These are phyloP conservation scores for Physaria fendleri DNA, from an alignment of 345 rosid species.

Conservation along the genomic window DNA sequence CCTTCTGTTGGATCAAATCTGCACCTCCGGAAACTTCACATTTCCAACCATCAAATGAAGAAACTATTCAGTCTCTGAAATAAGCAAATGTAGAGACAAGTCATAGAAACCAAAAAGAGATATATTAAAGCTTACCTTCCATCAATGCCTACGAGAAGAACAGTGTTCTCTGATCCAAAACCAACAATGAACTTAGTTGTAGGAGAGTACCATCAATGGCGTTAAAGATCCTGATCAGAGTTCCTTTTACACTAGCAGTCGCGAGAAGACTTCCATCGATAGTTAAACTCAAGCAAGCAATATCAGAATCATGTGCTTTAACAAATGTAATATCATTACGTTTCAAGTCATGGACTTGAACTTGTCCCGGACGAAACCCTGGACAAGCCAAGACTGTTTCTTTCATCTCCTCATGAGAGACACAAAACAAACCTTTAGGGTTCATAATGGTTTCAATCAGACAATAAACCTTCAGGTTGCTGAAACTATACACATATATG, in stretches of 20 bases:
- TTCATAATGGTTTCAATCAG: constrained; percentile 59
- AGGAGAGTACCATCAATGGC: constrained; percentile 69
- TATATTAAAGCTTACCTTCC: constrained; percentile 63
- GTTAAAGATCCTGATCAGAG: constrained; percentile 79
- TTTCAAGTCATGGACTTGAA: constrained; percentile 73
- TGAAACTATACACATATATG: constrained; percentile 55
- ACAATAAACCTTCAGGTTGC: constrained; percentile 51
- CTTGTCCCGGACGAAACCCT: constrained; percentile 64
- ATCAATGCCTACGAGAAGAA: constrained; percentile 60
- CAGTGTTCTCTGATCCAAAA: constrained; percentile 66
- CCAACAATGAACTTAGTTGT: constrained; percentile 70
- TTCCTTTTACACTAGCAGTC: constrained; percentile 76
- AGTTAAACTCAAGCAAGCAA: constrained; percentile 65
- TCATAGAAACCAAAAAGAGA: not conserved
- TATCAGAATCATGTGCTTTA: constrained; percentile 64
- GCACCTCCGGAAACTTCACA: constrained; percentile 71
- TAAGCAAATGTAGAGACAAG: not conserved
- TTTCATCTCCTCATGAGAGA: constrained; percentile 54
- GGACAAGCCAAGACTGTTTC: constrained; percentile 74
- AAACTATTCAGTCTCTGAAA: not conserved
- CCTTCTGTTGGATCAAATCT: constrained; percentile 66
- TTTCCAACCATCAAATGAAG: not conserved
- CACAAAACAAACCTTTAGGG: constrained; percentile 70
- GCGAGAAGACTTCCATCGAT: constrained; percentile 79
- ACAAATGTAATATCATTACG: constrained; percentile 50